phyloP scores from a whole-genome alignment of 2,329 filamentous ascomycete genomes.

The Lecanicillium sp. region DNA sequence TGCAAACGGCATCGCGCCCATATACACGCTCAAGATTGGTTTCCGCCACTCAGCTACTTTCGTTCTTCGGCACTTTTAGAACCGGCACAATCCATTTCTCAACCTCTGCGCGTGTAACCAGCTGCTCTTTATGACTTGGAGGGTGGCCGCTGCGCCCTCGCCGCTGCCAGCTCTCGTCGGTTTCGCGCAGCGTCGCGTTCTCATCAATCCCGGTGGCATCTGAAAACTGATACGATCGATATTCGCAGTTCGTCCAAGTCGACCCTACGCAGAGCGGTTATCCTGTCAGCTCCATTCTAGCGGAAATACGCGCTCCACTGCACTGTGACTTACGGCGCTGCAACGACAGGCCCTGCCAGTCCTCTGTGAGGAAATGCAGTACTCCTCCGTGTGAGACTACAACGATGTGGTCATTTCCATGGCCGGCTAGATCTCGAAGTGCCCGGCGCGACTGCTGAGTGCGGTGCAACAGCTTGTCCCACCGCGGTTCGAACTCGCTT shows the following conservation, averaged over 20 bases:
- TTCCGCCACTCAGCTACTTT: no score
- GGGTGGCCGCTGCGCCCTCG: background rate
- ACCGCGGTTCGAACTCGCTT: conserved; percentile 28
- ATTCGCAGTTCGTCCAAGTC: conserved; percentile 64
- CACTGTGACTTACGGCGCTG: conserved; percentile 27
- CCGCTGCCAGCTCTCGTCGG: background rate
- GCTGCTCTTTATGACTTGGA: background rate
- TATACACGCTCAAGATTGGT: no score
- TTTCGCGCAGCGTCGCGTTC: background rate
- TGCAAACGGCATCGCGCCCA: no score
- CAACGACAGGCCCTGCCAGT: conserved; percentile 53
- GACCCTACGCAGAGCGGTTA: conserved; percentile 35
- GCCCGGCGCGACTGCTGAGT: conserved; percentile 40
- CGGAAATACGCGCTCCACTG: no score
- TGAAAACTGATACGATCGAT: conserved; percentile 53
- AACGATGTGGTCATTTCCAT: conserved; percentile 52
- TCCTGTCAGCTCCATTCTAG: background rate
- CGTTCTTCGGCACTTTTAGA: background rate
- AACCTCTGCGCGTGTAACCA: background rate
- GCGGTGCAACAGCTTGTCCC: conserved; percentile 41
- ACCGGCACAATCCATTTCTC: background rate
- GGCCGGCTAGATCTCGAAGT: conserved; percentile 43
- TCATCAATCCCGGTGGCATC: conserved; percentile 37
- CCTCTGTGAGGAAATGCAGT: conserved; percentile 69
- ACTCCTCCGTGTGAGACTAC: conserved; percentile 72